Percentiles rank a stretch among this genome's conserved stretches.
Evolutionary conservation across 768 basidiomycete genomes (phyloP).

Genomic region (Mycena belliarum): DNA sequence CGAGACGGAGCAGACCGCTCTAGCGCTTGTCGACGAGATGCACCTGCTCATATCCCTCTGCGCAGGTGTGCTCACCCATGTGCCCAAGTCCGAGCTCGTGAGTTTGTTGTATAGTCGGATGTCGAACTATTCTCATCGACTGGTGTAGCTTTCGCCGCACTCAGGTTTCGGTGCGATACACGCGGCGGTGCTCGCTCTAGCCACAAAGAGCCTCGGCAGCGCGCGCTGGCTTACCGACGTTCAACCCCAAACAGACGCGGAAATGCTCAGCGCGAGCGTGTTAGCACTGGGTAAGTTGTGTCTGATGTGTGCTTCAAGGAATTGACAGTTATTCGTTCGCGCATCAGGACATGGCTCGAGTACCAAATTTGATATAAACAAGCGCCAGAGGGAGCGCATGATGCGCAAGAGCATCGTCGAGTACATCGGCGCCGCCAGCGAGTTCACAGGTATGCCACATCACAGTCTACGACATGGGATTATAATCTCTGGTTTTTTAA

Average conservation of each 20-base stretch:
- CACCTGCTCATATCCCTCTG: slow-evolving; percentile 78
- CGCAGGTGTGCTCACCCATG: slow-evolving; percentile 63
- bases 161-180: slow-evolving; percentile 88
- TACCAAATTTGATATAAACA: slow-evolving; percentile 60
- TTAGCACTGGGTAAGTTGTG: slow-evolving; percentile 53
- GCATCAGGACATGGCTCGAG: slow-evolving; percentile 49
- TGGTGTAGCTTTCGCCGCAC: slow-evolving; percentile 52
- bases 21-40: slow-evolving; percentile 75
- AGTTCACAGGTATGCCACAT: slow-evolving; percentile 58
- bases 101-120: slow-evolving; percentile 28
- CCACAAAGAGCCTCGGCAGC: slow-evolving; percentile 67
- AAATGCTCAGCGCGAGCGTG: slow-evolving; percentile 54
- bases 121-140: slow-evolving; percentile 3
- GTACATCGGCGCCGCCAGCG: slow-evolving; percentile 71
- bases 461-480: neutral
- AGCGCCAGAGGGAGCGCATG: slow-evolving; percentile 55
- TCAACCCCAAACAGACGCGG: slow-evolving; percentile 65
- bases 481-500: neutral
- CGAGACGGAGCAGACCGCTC: slow-evolving; percentile 58
- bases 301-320: neutral
- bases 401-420: slow-evolving; percentile 62
- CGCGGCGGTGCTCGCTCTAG: slow-evolving; percentile 70
- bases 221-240: slow-evolving; percentile 60
- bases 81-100: slow-evolving; percentile 80
- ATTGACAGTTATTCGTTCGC: neutral